Evolutionary conservation across 495 filamentous ascomycete species (phyloP).

Genomic region (Trichoderma virens): DNA sequence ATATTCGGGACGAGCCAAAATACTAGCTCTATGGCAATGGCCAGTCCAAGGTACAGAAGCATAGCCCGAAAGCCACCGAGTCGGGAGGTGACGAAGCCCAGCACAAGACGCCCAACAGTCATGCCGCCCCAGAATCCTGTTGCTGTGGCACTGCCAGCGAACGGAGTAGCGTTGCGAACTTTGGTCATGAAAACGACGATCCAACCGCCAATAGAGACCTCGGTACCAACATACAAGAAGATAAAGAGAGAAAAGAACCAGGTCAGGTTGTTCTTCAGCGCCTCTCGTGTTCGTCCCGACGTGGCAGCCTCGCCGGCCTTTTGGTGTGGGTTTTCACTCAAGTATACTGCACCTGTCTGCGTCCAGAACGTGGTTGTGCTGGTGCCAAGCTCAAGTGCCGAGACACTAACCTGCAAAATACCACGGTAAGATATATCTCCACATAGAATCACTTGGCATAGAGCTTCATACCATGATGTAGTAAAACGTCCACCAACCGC

Average conservation of each 20-base stretch:
- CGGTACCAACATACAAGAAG: slow-evolving; percentile 71
- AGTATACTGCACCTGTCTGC: slow-evolving; percentile 54
- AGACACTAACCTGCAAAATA: slow-evolving; percentile 37
- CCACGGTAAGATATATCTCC: not conserved
- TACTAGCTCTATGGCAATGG: slow-evolving; percentile 62
- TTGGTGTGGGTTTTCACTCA: slow-evolving; percentile 30
- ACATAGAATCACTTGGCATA: not conserved
- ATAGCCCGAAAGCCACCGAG: slow-evolving; percentile 67
- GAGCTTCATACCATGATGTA: slow-evolving; percentile 41
- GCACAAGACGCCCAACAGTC: slow-evolving; percentile 62
- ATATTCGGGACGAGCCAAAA: slow-evolving; percentile 80
- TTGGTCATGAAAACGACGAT: slow-evolving; percentile 77
- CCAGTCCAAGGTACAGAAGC: slow-evolving; percentile 50
- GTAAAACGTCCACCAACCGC: slow-evolving; percentile 61
- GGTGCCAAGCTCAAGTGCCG: slow-evolving; percentile 50
- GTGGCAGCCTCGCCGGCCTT: slow-evolving; percentile 17
- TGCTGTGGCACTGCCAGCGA: slow-evolving; percentile 69
- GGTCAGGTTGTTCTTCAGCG: slow-evolving; percentile 40
- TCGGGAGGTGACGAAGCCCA: slow-evolving; percentile 59
- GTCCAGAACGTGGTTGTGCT: slow-evolving; percentile 57
- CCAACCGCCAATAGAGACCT: slow-evolving; percentile 82
- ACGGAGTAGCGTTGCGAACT: slow-evolving; percentile 62
- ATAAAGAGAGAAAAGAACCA: slow-evolving; percentile 74
- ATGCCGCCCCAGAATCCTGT: slow-evolving; percentile 82
- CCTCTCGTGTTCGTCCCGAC: slow-evolving; percentile 28